These are phyloP conservation scores for Pistacia vera DNA, from an alignment of 345 rosid species.

Conservation along the genomic window DNA sequence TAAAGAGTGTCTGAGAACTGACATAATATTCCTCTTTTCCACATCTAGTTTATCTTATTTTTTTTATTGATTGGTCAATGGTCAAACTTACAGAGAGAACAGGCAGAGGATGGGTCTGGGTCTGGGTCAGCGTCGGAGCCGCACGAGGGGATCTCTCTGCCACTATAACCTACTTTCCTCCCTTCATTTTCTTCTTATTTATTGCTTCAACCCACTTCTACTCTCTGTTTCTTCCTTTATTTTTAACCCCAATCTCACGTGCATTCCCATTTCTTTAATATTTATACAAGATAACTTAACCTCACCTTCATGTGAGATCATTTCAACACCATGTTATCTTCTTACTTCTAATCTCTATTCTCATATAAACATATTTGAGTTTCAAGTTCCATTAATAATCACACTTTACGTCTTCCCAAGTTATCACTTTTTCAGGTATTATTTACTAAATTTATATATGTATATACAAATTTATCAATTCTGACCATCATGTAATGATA, in stretches of 20 bases:
- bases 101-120: conserved; percentile 27
- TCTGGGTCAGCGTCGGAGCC: conserved; percentile 52
- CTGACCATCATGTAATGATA: conserved; percentile 2
- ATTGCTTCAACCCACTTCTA: too few relatives aligned
- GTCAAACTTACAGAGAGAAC: conserved; percentile 43
- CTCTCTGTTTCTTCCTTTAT: background rate
- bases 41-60: background rate
- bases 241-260: conserved; percentile 28
- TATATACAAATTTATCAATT: conserved; percentile 2
- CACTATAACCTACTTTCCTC: conserved; percentile 19
- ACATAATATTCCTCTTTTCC: conserved; percentile 25
- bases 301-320: background rate
- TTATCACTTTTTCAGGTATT: conserved; percentile 22
- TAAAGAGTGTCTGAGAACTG: conserved; percentile 18
- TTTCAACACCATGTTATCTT: too few relatives aligned
- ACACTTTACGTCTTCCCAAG: conserved; percentile 26
- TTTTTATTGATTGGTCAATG: conserved; percentile 39
- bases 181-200: background rate
- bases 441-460: background rate
- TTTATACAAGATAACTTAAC: background rate
- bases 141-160: conserved; percentile 66
- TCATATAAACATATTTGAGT: too few relatives aligned
- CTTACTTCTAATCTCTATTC: too few relatives aligned
- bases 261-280: conserved; percentile 13
- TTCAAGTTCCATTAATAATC: background rate